Percentiles rank a stretch among this genome's conserved stretches.
Conservation (phyloP, 2,329 filamentous ascomycete genomes). For the Cryphonectria nitschkei region DNA sequence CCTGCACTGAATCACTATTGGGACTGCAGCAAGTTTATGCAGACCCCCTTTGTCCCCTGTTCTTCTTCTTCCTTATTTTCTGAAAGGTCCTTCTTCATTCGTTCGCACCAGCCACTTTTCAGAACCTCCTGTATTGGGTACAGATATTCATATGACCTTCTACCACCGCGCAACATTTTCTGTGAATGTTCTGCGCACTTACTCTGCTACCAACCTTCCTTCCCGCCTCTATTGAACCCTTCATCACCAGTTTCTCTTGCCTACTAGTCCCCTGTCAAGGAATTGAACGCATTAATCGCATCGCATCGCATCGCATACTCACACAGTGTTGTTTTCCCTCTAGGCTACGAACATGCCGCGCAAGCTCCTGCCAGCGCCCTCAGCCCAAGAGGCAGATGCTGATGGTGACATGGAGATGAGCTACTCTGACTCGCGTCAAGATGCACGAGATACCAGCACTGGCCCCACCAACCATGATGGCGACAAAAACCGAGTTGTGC, state of each 20-base stretch:
- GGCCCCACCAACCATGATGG: neutral
- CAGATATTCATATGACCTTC: too few relatives aligned
- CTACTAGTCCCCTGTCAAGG: neutral
- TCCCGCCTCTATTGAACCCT: neutral
- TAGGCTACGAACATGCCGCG: constrained; percentile 8
- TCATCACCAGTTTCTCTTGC: neutral
- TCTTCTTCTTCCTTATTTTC: too few relatives aligned
- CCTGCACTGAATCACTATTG: too few relatives aligned
- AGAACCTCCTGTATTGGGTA: too few relatives aligned
- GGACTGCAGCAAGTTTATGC: neutral
- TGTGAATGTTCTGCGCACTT: neutral
- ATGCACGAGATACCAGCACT: neutral
- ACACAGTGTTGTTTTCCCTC: neutral
- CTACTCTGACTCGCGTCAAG: neutral
- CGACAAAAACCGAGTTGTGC: neutral
- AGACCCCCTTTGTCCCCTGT: too few relatives aligned
- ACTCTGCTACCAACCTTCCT: neutral
- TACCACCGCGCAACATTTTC: too few relatives aligned
- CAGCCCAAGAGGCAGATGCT: constrained; percentile 2
- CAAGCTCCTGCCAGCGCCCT: constrained; percentile 9
- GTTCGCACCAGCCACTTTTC: too few relatives aligned
- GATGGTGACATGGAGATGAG: constrained; percentile 17
- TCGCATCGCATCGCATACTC: neutral
- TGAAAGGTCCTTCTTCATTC: too few relatives aligned
- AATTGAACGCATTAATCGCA: neutral